Conservation (phyloP, 768 basidiomycete genomes). For the Peribolospora baueri region DNA sequence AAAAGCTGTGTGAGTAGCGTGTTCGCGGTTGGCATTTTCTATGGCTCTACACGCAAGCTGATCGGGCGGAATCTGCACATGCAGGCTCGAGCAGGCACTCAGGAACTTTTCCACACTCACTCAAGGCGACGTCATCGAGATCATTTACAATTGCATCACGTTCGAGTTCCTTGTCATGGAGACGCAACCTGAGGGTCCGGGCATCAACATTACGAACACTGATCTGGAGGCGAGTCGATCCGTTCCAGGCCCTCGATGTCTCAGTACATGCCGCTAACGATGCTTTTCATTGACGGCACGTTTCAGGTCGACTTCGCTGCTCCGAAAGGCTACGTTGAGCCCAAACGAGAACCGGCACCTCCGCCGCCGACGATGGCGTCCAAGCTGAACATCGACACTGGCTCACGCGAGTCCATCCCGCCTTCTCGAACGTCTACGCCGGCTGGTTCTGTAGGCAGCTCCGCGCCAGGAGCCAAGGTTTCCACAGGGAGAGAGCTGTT, state of each 20-base stretch:
- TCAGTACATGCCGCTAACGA: background rate
- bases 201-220: conserved; percentile 74
- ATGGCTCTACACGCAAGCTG: background rate
- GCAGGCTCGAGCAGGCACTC: conserved; percentile 75
- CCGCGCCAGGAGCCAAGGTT: too few species aligned
- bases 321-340: conserved; percentile 66
- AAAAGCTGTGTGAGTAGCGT: conserved; percentile 64
- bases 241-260: too few species aligned
- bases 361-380: conserved; percentile 78
- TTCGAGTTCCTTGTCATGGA: conserved; percentile 96
- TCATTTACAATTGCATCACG: conserved; percentile 82
- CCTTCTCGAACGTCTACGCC: background rate
- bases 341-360: conserved; percentile 43
- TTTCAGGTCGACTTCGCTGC: conserved; percentile 65
- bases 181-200: conserved; percentile 49
- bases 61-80: background rate
- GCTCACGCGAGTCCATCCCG: background rate
- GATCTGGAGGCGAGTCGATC: conserved; percentile 42
- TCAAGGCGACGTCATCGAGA: conserved; percentile 92
- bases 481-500: conserved; percentile 40
- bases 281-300: background rate
- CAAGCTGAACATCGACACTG: conserved; percentile 68
- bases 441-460: background rate
- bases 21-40: background rate
- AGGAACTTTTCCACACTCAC: conserved; percentile 79